Evolutionary conservation across 495 filamentous ascomycete species (phyloP).

Genomic region (Chaetomidium leptoderma): DNA sequence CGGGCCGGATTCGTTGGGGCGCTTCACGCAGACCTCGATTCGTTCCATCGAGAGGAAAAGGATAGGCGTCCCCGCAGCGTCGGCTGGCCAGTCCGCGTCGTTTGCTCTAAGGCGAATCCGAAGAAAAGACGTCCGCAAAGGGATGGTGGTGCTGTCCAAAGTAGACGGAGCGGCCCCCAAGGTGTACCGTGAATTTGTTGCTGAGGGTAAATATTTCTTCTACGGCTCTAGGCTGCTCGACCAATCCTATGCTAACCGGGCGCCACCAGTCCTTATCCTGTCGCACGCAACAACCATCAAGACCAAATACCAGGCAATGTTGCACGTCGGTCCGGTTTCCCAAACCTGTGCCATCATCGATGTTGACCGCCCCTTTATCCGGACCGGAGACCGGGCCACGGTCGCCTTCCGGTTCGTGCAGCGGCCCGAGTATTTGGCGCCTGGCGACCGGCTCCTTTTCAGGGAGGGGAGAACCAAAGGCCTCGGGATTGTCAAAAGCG

Average conservation of each 20-base stretch:
- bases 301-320: constrained; percentile 96
- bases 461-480: constrained; percentile 94
- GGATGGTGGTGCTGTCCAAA: constrained; percentile 94
- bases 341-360: constrained; percentile 98
- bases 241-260: constrained; percentile 3
- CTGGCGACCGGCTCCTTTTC: constrained; percentile 87
- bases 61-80: constrained; percentile 81
- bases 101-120: constrained; percentile 84
- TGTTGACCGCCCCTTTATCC: constrained; percentile 91
- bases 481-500: constrained; percentile 84
- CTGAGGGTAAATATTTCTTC: constrained; percentile 64
- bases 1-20: constrained; percentile 86
- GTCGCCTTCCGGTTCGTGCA: constrained; percentile 96
- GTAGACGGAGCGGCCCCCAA: constrained; percentile 65
- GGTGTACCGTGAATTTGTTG: constrained; percentile 87
- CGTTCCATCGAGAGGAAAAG: constrained; percentile 94
- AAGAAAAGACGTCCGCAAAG: constrained; percentile 92
- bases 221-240: not conserved
- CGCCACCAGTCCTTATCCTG: constrained; percentile 71
- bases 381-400: constrained; percentile 84
- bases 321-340: constrained; percentile 91
- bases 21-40: constrained; percentile 85
- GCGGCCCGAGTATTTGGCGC: constrained; percentile 86
- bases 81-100: constrained; percentile 86
- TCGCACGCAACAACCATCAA: constrained; percentile 98